Base-by-base conservation (phyloP, 2,329 filamentous ascomycete genomes). In the Fusarium subglutinans region DNA sequence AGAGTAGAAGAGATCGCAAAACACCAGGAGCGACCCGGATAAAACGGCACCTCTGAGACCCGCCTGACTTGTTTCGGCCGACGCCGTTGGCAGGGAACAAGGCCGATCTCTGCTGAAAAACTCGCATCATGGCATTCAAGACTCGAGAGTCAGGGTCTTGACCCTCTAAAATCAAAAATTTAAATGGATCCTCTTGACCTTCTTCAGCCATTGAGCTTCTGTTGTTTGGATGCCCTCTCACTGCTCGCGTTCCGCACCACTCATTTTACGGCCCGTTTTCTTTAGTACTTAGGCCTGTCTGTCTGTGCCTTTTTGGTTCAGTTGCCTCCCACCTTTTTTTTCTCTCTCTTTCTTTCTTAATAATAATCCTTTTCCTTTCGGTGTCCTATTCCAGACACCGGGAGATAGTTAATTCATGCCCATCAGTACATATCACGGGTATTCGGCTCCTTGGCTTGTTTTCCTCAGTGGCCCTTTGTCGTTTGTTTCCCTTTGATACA, bases 21-120 rank as follows among this genome's bases (percentile, higher is more conserved):
- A 40, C 35, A n/a, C 48, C 35, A 70, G 45, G 58, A 44, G 37
- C 59, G 33, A 56, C 41, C 59, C 76, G 76, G 76, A 41, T 78
- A 76, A 57, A 56, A 76, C 76, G 76, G 76, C 76, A 78, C 74
- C 74, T 41, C 24, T 37, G 18, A 66, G 70, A 73, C 70, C 70
- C 70, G 69, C 70, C 41, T 53, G 69, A 66, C 50, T 70, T 70
- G 35, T 41, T 71, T 73, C 70, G 70, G 70, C 66, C 70, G 61
- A 73, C 70, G 53, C 70, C 60, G 70, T 66, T 66, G 57, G 66
- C 14, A 60, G 41, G 51, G 38, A 61, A 53, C 35, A 30, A 63
- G 70, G 63, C 47, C 62, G 64, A 76, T 76, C 66, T 64, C 58
- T 65, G 45, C 56, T 66, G 26, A 28, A 74, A 71, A 72, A 73